phyloP scores from a whole-genome alignment of 257 asterid species.

The Solanum bulbocastanum region DNA sequence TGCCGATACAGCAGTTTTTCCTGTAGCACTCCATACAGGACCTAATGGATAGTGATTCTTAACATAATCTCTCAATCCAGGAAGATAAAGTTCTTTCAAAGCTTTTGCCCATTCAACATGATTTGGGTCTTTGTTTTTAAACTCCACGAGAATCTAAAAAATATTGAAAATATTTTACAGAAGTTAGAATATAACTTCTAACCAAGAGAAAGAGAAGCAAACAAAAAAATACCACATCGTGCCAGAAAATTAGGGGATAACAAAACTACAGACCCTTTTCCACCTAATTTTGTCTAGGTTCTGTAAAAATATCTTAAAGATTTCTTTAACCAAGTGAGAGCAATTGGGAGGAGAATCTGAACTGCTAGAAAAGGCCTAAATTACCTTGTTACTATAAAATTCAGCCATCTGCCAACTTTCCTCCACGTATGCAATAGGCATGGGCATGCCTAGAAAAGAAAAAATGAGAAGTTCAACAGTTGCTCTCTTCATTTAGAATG shows the following conservation, averaged over 20 bases:
- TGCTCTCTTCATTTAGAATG: neutral
- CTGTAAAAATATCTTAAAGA: neutral
- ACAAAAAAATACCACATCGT: neutral
- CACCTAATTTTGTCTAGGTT: neutral
- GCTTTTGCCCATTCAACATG: constrained; percentile 99
- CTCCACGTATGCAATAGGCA: constrained; percentile 96
- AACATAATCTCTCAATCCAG: constrained; percentile 93
- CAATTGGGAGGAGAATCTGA: neutral
- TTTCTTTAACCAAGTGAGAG: neutral
- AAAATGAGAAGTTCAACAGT: neutral
- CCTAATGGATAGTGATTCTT: constrained; percentile 85
- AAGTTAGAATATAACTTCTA: neutral
- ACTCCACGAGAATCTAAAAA: constrained; percentile 78
- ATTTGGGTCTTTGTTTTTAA: constrained; percentile 73
- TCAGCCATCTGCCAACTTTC: constrained; percentile 99
- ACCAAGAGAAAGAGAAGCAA: neutral
- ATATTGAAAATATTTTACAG: neutral
- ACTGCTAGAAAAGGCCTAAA: neutral
- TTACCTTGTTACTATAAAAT: constrained; percentile 85
- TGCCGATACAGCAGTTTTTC: constrained; percentile 41
- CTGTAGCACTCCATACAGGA: constrained; percentile 89
- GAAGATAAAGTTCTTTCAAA: constrained; percentile 78
- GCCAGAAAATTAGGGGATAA: neutral
- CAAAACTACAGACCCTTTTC: neutral
- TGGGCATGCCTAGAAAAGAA: constrained; percentile 62